These are phyloP conservation scores for Botrytis byssoidea DNA, from an alignment of 2,329 filamentous ascomycete species.

Conservation along the genomic window DNA sequence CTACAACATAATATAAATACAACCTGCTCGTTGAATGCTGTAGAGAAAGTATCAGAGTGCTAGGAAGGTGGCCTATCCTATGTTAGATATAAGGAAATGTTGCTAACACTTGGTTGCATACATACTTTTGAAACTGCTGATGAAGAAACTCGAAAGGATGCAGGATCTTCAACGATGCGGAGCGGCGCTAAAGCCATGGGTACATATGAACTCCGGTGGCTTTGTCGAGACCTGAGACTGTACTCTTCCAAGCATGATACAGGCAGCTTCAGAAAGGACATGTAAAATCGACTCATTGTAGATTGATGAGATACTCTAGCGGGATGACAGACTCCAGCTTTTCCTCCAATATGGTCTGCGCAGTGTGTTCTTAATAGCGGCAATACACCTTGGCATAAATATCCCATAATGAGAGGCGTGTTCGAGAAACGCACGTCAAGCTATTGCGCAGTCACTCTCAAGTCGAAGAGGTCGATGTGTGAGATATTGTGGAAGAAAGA, in stretches of 20 bases:
- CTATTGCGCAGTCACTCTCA: background rate
- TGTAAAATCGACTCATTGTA: background rate
- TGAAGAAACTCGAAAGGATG: background rate
- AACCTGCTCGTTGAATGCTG: background rate
- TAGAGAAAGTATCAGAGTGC: background rate
- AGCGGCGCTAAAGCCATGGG: background rate
- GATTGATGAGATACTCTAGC: background rate
- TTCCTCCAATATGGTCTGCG: background rate
- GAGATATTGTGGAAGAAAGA: background rate
- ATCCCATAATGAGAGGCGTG: background rate
- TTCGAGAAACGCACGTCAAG: background rate
- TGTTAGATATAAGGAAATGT: background rate
- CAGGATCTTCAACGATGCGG: background rate
- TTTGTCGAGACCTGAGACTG: background rate
- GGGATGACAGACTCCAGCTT: background rate
- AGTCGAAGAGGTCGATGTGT: background rate
- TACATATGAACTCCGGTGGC: background rate
- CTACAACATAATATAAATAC: background rate
- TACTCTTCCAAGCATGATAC: background rate
- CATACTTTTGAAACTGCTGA: background rate
- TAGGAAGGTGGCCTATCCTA: background rate
- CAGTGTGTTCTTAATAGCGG: background rate
- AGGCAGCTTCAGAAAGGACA: background rate
- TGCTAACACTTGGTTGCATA: background rate
- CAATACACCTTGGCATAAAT: background rate